These are phyloP conservation scores for Dictyostelium purpureum DNA, from an alignment of 78 protist species.

Conservation along the genomic window DNA sequence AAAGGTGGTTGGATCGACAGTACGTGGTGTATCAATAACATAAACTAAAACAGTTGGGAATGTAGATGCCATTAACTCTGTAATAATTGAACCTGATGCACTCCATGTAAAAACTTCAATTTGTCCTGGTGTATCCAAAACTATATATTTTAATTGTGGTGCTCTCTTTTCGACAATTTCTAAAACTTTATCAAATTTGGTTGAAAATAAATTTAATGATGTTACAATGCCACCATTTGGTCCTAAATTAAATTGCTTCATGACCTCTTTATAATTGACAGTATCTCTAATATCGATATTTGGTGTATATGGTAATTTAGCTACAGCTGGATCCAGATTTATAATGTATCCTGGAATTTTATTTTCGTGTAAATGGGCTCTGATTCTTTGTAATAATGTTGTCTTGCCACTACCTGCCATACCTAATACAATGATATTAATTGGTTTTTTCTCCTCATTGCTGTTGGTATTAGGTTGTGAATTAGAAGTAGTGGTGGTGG, in stretches of 20 bases:
- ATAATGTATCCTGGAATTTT: slow-evolving; percentile 87
- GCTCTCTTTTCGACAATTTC: slow-evolving; percentile 87
- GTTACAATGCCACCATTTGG: slow-evolving; percentile 99
- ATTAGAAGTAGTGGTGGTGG: too few relatives aligned
- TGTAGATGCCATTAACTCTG: slow-evolving; percentile 93
- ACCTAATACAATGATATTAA: slow-evolving; percentile 92
- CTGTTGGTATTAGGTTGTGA: too few relatives aligned
- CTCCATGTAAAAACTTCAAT: slow-evolving; percentile 99
- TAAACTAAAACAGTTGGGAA: slow-evolving; percentile 95
- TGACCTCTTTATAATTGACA: slow-evolving; percentile 96
- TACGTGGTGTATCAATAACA: slow-evolving; percentile 97
- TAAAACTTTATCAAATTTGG: slow-evolving; percentile 95
- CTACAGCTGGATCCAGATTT: slow-evolving; percentile 97
- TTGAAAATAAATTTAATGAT: slow-evolving; percentile 96
- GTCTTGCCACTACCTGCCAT: slow-evolving; percentile 99
- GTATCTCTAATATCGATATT: slow-evolving; percentile 99
- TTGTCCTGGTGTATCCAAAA: slow-evolving; percentile 99
- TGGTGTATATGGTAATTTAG: slow-evolving; percentile 88
- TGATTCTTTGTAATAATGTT: slow-evolving; percentile 93
- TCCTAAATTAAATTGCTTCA: slow-evolving; percentile 97
- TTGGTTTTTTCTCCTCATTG: slow-evolving; percentile 77
- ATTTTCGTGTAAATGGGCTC: slow-evolving; percentile 77
- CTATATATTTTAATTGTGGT: slow-evolving; percentile 76
- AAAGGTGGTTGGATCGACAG: slow-evolving; percentile 94
- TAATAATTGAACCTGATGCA: slow-evolving; percentile 96